Evolutionary conservation across 306 rosid genomes (phyloP).

Genomic region (Inga laurina): DNA sequence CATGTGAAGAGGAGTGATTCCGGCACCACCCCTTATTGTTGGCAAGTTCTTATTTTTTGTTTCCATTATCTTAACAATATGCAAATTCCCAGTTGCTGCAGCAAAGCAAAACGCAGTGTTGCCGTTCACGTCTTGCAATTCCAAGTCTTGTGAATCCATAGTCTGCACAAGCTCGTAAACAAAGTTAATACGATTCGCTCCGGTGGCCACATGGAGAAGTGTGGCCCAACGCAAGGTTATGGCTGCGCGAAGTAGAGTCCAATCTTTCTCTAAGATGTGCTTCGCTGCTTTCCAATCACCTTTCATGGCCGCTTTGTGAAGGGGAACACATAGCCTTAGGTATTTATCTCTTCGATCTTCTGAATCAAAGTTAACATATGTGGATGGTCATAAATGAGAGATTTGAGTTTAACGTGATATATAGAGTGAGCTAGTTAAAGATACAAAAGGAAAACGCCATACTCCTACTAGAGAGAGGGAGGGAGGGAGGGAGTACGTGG

Average conservation of each 20-base stretch:
- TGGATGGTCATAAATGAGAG: too few species aligned
- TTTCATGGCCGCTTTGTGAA: slow-evolving; percentile 16
- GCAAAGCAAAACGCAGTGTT: slow-evolving; percentile 39
- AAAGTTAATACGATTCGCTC: slow-evolving; percentile 16
- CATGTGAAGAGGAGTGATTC: slow-evolving; percentile 29
- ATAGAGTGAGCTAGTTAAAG: too few species aligned
- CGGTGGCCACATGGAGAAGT: slow-evolving; percentile 27
- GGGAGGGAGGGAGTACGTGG: too few species aligned
- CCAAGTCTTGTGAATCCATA: neutral
- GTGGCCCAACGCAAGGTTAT: slow-evolving; percentile 24
- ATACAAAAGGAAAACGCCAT: too few species aligned
- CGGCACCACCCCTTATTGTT: slow-evolving; percentile 16
- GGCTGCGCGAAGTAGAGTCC: neutral
- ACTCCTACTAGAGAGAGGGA: too few species aligned
- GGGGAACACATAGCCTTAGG: neutral
- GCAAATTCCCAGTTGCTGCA: slow-evolving; percentile 18
- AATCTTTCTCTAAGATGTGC: neutral
- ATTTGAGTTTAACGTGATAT: too few species aligned
- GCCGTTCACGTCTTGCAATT: slow-evolving; percentile 7
- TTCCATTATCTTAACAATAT: slow-evolving; percentile 3
- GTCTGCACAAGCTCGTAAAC: slow-evolving; percentile 10
- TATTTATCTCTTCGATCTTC: too few species aligned
- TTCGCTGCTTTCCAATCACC: slow-evolving; percentile 29
- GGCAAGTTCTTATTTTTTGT: slow-evolving; percentile 1
- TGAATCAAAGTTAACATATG: too few species aligned